Base-by-base conservation (phyloP, 495 filamentous ascomycete species). In the Penicillium atrosanguineum region DNA sequence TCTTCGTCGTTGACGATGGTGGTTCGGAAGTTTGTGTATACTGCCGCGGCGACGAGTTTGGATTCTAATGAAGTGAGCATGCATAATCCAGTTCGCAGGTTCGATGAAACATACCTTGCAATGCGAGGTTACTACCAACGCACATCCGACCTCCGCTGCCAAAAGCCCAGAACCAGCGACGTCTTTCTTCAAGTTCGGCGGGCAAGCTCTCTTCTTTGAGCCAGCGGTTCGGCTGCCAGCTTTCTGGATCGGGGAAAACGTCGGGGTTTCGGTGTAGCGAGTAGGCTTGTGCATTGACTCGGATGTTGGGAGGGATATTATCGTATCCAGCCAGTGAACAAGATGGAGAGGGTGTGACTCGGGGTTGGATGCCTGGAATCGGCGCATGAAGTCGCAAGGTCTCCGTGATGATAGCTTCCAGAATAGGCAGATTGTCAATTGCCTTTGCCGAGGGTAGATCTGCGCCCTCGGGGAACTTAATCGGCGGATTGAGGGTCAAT, bases 121-220 rank as follows among this genome's bases (percentile, higher is more conserved):
- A 77, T 14, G 89, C 89, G 46, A 95, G 82, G 69, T 93, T 87
- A 40, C 83, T 88, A 5, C 90, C 90, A 9, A 94, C 77, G 58
- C 90, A 95, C 90, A 93, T 94, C 50, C 89, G 70, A 0, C 89
- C 88, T 1, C 90, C 90, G 48, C 85, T 89, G 3, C 87, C 84
- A 71, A 95, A 95, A 0, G 88, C 88, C 89, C 89, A 95, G 65
- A 92, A 92, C 76, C 84, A 87, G 26, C 87, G 71, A 42, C 78
- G 72, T 63, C 82, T 78, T 60, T 87, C 83, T 51, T 73, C 76
- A 43, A 76, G 68, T 12, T 79, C 61, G 54, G 60, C 52, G 52
- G 55, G 18, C 48, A 63, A 53, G 48, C 65, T 69, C 46, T 62
- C 45, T 8, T 62, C 49, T 48, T 79, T 72, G 4, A 90, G 64